Evolutionary conservation across 441 rosid species (phyloP).

Genomic region (Melastoma candidum): DNA sequence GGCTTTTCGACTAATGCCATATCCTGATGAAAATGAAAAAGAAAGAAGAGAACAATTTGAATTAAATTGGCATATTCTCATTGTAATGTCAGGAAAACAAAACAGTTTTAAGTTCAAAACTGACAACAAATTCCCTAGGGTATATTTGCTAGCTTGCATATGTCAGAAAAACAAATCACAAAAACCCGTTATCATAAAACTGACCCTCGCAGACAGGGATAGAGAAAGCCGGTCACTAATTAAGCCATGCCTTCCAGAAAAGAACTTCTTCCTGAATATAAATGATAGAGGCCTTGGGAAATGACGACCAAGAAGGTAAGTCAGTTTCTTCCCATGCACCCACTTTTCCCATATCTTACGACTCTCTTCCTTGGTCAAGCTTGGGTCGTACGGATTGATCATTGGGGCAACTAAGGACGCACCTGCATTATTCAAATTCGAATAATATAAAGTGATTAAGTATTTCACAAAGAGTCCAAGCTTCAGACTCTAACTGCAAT

Average conservation of each 20-base stretch:
- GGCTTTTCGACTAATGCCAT: conserved; percentile 29
- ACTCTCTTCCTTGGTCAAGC: conserved; percentile 53
- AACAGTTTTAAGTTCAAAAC: too few relatives aligned
- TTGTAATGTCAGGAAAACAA: too few relatives aligned
- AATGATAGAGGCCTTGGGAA: conserved; percentile 38
- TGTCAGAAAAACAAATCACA: conserved; percentile 1
- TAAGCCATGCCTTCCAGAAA: conserved; percentile 48
- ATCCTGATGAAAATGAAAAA: conserved; percentile 30
- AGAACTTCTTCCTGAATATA: conserved; percentile 40
- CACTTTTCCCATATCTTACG: conserved; percentile 46
- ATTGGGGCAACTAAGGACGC: conserved; percentile 49
- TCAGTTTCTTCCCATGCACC: conserved; percentile 35
- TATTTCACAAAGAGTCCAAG: too few relatives aligned
- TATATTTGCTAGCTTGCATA: neutral
- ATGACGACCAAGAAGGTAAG: conserved; percentile 43
- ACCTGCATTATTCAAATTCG: conserved; percentile 29
- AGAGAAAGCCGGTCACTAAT: conserved; percentile 49
- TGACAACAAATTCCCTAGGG: too few relatives aligned
- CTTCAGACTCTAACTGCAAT: too few relatives aligned
- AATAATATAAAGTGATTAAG: neutral
- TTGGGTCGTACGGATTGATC: conserved; percentile 52
- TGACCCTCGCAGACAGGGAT: conserved; percentile 44
- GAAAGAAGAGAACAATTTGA: too few relatives aligned
- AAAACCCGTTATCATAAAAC: conserved; percentile 6
- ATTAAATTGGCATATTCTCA: too few relatives aligned